A percentile compares a stretch with the other conserved stretches of the same genome.
phyloP scores from a whole-genome alignment of 2,329 filamentous ascomycete species.

The Grosmannia clavigera region DNA sequence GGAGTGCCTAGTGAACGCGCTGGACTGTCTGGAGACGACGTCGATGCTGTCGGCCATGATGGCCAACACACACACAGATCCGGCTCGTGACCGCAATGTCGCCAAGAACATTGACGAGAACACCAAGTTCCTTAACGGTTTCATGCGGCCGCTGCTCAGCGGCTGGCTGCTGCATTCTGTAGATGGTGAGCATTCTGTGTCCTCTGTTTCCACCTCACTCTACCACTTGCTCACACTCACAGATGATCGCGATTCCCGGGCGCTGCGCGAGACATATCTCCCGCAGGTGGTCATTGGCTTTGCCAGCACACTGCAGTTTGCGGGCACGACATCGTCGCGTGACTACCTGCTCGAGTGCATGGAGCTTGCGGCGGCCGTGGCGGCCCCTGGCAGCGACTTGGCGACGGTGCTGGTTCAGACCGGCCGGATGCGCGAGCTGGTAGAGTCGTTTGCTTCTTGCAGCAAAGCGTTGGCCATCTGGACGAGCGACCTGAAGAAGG shows the following conservation, averaged over 20 bases:
- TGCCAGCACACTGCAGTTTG: conserved; percentile 67
- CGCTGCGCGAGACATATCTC: conserved; percentile 65
- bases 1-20: conserved; percentile 50
- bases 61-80: conserved; percentile 31
- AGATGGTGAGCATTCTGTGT: conserved; percentile 34
- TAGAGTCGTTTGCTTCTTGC: conserved; percentile 63
- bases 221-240: neutral
- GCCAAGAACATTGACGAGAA: conserved; percentile 41
- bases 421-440: conserved; percentile 60
- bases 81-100: conserved; percentile 31
- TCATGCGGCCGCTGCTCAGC: conserved; percentile 48
- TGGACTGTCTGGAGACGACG: conserved; percentile 58
- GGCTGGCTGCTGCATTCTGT: conserved; percentile 48
- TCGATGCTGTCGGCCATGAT: conserved; percentile 42
- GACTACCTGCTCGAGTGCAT: conserved; percentile 74
- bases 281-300: conserved; percentile 80
- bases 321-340: conserved; percentile 60
- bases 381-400: conserved; percentile 56
- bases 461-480: conserved; percentile 58
- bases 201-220: neutral
- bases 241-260: conserved; percentile 48
- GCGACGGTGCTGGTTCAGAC: conserved; percentile 51
- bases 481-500: conserved; percentile 39
- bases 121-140: conserved; percentile 41
- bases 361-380: conserved; percentile 68